Evolutionary conservation across 768 basidiomycete species (phyloP).

Genomic region (Russula emetica): DNA sequence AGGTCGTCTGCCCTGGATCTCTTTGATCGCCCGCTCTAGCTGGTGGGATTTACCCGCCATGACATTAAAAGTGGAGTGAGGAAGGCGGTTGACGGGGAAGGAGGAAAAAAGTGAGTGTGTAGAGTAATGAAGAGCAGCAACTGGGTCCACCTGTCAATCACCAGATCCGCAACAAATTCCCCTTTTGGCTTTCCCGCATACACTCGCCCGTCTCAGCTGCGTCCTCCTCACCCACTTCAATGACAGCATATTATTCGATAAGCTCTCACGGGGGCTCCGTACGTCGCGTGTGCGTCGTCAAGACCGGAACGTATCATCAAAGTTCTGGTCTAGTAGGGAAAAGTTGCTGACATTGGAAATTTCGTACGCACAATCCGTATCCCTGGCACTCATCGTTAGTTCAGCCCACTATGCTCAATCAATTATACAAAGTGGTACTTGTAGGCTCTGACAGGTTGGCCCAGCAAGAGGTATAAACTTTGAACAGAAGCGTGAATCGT

Average conservation of each 20-base stretch:
- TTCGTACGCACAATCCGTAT: too few species aligned
- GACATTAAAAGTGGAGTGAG: background rate
- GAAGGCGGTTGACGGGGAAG: background rate
- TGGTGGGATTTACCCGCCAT: conserved; percentile 44
- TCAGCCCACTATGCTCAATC: background rate
- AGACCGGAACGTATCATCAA: too few species aligned
- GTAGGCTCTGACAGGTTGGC: background rate
- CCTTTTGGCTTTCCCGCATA: background rate
- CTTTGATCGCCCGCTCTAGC: conserved; percentile 61
- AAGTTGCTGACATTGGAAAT: too few species aligned
- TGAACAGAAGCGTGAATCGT: too few species aligned
- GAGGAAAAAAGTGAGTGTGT: background rate
- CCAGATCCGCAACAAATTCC: conserved; percentile 3
- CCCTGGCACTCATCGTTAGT: too few species aligned
- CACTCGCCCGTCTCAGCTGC: background rate
- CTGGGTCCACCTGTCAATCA: conserved; percentile 5
- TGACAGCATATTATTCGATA: too few species aligned
- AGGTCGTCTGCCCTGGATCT: conserved; percentile 49
- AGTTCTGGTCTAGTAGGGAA: too few species aligned
- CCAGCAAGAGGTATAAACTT: background rate
- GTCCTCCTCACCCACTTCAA: too few species aligned
- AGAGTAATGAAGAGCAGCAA: background rate
- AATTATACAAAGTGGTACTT: background rate
- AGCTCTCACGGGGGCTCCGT: too few species aligned
- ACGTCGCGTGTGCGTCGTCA: too few species aligned